Conservation (phyloP, 1,284 basidiomycete genomes). For the Retiboletus flavoniger region DNA sequence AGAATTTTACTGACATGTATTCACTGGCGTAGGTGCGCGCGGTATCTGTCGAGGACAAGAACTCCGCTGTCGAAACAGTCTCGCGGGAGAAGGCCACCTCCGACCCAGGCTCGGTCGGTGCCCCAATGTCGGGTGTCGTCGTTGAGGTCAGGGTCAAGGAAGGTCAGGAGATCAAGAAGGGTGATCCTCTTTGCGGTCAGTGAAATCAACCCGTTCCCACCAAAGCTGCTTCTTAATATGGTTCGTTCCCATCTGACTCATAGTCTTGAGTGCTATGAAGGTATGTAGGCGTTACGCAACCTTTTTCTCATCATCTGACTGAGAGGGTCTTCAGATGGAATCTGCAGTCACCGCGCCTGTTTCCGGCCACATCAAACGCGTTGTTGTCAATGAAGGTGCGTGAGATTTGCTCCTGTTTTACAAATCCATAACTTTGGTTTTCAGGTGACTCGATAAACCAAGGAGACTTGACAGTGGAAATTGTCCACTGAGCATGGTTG, state of each 20-base stretch:
- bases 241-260: conserved; percentile 13
- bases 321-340: conserved; percentile 74
- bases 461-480: conserved; percentile 84
- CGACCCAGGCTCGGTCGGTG: conserved; percentile 94
- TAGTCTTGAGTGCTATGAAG: conserved; percentile 91
- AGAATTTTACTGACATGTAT: conserved; percentile 16
- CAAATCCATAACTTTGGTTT: conserved; percentile 9
- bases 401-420: conserved; percentile 5
- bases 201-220: conserved; percentile 14
- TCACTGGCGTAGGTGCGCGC: conserved; percentile 68
- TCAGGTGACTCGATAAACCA: conserved; percentile 85
- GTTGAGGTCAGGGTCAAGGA: conserved; percentile 98
- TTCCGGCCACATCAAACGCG: conserved; percentile 91
- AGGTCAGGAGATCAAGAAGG: conserved; percentile 95
- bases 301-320: conserved; percentile 16
- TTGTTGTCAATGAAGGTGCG: conserved; percentile 81
- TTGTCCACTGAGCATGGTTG: conserved; percentile 56
- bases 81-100: conserved; percentile 90
- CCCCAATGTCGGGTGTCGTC: conserved; percentile 96
- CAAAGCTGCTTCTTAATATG: conserved; percentile 6
- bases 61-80: conserved; percentile 92
- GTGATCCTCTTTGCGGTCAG: conserved; percentile 87
- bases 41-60: conserved; percentile 92
- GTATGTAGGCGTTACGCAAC: conserved; percentile 38
- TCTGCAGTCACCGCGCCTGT: conserved; percentile 94